Percentiles rank a stretch among this genome's conserved stretches.
These are phyloP conservation scores for Rhodotorula diobovata DNA, from an alignment of 768 basidiomycete species.

Conservation along the genomic window DNA sequence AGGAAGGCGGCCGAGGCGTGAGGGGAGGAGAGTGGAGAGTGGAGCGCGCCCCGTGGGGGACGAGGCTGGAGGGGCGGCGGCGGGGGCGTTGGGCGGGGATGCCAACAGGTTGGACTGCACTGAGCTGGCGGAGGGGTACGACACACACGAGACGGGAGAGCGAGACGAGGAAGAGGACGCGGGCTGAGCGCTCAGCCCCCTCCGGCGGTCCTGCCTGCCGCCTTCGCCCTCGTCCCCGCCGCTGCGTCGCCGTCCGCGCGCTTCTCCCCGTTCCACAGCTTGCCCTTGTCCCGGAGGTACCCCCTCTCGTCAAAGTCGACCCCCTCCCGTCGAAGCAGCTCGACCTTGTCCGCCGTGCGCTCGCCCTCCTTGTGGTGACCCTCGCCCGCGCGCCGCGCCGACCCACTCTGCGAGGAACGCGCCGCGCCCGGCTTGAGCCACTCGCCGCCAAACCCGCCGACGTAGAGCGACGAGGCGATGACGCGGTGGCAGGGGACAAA, in stretches of 20 bases:
- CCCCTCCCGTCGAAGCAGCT: constrained; percentile 56
- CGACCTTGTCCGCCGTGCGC: constrained; percentile 49
- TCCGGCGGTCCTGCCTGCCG: no score
- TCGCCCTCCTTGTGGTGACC: neutral
- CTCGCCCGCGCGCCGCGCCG: neutral
- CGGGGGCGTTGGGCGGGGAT: no score
- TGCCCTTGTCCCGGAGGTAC: constrained; percentile 44
- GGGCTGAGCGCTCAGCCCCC: neutral
- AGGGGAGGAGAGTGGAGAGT: no score
- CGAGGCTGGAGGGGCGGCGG: no score
- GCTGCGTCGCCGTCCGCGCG: neutral
- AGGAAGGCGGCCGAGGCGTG: neutral
- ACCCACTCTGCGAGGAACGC: no score
- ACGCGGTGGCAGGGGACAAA: constrained; percentile 67
- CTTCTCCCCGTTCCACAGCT: constrained; percentile 30
- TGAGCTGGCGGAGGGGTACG: no score
- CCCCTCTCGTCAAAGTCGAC: constrained; percentile 55
- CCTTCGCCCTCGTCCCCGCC: no score
- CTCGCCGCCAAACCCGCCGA: constrained; percentile 64
- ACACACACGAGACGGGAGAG: neutral
- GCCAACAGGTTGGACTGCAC: no score
- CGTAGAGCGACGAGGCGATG: constrained; percentile 58
- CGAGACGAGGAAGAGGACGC: neutral
- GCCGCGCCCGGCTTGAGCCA: constrained; percentile 48
- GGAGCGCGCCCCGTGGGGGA: no score